Base-by-base conservation (phyloP, 495 filamentous ascomycete genomes). In the Hypoxylon fuscum region DNA sequence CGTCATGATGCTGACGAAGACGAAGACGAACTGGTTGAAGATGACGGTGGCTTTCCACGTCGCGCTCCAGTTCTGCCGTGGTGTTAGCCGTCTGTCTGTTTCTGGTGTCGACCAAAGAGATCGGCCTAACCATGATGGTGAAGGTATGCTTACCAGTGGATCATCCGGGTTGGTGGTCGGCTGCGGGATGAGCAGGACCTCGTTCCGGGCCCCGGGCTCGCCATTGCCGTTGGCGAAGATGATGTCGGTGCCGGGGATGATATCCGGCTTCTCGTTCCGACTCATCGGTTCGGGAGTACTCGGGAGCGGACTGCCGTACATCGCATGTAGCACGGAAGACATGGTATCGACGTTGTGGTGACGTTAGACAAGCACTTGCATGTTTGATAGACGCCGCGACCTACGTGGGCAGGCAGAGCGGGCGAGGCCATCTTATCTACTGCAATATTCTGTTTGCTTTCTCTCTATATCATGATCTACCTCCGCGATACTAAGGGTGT, bases 1-100 rank as follows among this genome's bases (percentile, higher is more conserved):
- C 0, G 85, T 85, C 43, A 87, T 74, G 2, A 81, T 85, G 57
- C 85, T 82, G 23, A 77, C 77, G 64, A 88, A 86, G 7, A 85
- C 76, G 15, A 81, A 80, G 23, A 77, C 66, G 27, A 77, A 78
- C 18, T 79, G 69, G 17, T 79, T 81, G 1, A 76, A 59, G 14
- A 86, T 78, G 1, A 79, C 69, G 38, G 74, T 64, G 37, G 73
- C 64, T 50, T 82, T 82, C 72, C 76, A 77, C 49, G 73, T 74
- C 43, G 67, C 55, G 51, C 71, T 45, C 72, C 76, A 62, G 59
- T 70, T 66, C 76, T 76, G 34, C 54, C 66, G 21, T n/a, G 35
- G 17, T 21, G 9, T 35, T 9, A 35, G 32, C 27, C 9, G 20
- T 18, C 15, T 50, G 7, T 8, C 3, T 15, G 10, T 51, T 22